Conservation (phyloP, 257 asterid species). For the Vinca minor region DNA sequence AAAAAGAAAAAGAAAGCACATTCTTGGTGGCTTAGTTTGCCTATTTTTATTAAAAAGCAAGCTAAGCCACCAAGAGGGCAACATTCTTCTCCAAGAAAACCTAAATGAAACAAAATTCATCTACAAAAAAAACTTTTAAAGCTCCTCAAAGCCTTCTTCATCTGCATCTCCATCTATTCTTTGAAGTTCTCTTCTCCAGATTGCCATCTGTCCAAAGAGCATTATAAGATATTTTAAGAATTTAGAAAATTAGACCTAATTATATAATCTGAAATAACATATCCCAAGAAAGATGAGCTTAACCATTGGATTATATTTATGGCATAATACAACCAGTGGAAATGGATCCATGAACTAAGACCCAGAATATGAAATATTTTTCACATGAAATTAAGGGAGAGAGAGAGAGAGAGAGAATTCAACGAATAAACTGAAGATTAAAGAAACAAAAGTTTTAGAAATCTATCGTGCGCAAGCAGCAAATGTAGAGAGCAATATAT, state of each 20-base stretch:
- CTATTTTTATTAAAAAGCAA: neutral
- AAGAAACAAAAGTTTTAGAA: neutral
- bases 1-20: too few relatives aligned
- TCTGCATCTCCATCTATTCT: constrained; percentile 78
- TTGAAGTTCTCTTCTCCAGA: constrained; percentile 62
- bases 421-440: neutral
- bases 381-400: too few relatives aligned
- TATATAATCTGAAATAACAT: too few relatives aligned
- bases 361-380: too few relatives aligned
- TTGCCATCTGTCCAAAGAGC: constrained; percentile 45
- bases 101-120: neutral
- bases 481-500: neutral
- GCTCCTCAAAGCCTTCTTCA: constrained; percentile 92
- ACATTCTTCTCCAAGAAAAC: neutral
- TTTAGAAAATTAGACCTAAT: neutral
- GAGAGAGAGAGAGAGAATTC: too few relatives aligned
- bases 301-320: too few relatives aligned
- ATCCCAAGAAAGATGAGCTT: too few relatives aligned
- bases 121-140: constrained; percentile 18
- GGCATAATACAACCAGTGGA: too few relatives aligned
- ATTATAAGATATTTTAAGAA: neutral
- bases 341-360: too few relatives aligned
- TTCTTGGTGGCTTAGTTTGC: neutral
- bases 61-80: neutral
- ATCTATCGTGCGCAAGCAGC: too few relatives aligned